phyloP scores from a whole-genome alignment of 345 rosid genomes.

The Excoecaria cochinchinensis region DNA sequence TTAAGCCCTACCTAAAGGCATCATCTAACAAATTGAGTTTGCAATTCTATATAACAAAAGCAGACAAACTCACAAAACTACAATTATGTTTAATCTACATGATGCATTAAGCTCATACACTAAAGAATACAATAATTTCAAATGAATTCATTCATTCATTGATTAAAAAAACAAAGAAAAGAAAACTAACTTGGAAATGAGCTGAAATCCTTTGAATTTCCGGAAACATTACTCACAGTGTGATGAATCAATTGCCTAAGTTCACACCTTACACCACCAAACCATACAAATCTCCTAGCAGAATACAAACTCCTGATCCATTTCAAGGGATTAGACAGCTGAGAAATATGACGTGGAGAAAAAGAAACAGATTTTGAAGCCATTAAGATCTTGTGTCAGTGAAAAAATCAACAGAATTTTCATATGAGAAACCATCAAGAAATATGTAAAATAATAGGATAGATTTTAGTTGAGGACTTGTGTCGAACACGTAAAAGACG shows the following conservation, averaged over 20 bases:
- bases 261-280: slow-evolving; percentile 25
- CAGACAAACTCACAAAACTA: neutral
- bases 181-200: slow-evolving; percentile 45
- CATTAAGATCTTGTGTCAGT: slow-evolving; percentile 18
- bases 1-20: neutral
- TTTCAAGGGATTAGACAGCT: slow-evolving; percentile 14
- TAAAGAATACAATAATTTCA: neutral
- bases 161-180: neutral
- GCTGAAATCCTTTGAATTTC: slow-evolving; percentile 36
- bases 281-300: slow-evolving; percentile 3
- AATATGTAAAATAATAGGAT: no score
- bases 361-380: slow-evolving; percentile 22
- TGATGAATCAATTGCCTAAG: slow-evolving; percentile 18
- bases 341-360: slow-evolving; percentile 1
- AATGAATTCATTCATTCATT: neutral
- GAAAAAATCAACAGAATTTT: neutral
- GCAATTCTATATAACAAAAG: neutral
- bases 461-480: slow-evolving; percentile 24
- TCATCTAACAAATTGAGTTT: slow-evolving; percentile 1
- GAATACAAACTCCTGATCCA: neutral
- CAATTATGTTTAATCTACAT: neutral
- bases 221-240: slow-evolving; percentile 22
- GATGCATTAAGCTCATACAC: neutral
- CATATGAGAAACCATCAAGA: neutral
- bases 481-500: slow-evolving; percentile 10